A percentile compares a stretch with the other conserved stretches of the same genome.
Conservation (phyloP, 2,329 filamentous ascomycete genomes). For the Cordyceps farinosa region DNA sequence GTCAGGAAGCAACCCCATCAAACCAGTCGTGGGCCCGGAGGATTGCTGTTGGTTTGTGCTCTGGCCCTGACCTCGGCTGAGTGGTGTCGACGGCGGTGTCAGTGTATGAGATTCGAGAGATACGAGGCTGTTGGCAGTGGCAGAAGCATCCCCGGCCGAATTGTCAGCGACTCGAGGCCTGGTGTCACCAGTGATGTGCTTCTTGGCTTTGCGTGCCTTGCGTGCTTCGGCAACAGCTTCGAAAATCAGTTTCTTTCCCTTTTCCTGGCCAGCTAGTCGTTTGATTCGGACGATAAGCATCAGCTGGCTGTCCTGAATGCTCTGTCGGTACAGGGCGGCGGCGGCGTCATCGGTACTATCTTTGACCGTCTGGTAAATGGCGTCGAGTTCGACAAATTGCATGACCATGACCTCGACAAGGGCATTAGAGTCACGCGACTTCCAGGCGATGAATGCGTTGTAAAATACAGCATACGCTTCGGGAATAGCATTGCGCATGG, state of each 20-base stretch:
- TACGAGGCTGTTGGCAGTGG: constrained; percentile 36
- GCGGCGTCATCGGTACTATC: constrained; percentile 71
- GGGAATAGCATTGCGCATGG: constrained; percentile 59
- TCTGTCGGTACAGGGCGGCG: constrained; percentile 71
- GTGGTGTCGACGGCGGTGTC: constrained; percentile 52
- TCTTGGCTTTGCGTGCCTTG: constrained; percentile 60
- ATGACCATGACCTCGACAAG: constrained; percentile 82
- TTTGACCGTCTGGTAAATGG: constrained; percentile 79
- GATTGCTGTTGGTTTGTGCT: constrained; percentile 29
- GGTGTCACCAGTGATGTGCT: constrained; percentile 63
- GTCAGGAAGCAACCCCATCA: constrained; percentile 59
- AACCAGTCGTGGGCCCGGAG: constrained; percentile 35
- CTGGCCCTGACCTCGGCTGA: constrained; percentile 34
- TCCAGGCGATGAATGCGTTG: constrained; percentile 80
- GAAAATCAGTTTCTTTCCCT: constrained; percentile 68
- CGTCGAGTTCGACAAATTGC: constrained; percentile 79
- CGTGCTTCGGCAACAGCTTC: constrained; percentile 71
- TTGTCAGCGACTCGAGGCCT: constrained; percentile 63
- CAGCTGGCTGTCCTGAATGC: constrained; percentile 76
- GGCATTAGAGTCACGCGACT: constrained; percentile 72
- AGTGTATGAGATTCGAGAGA: constrained; percentile 46
- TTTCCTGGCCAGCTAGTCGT: constrained; percentile 67
- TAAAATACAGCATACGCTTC: constrained; percentile 71
- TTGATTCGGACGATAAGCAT: constrained; percentile 78
- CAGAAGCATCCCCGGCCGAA: constrained; percentile 35